Base-by-base conservation (phyloP, 1,284 basidiomycete species). In the Neolentinus lepideus region DNA sequence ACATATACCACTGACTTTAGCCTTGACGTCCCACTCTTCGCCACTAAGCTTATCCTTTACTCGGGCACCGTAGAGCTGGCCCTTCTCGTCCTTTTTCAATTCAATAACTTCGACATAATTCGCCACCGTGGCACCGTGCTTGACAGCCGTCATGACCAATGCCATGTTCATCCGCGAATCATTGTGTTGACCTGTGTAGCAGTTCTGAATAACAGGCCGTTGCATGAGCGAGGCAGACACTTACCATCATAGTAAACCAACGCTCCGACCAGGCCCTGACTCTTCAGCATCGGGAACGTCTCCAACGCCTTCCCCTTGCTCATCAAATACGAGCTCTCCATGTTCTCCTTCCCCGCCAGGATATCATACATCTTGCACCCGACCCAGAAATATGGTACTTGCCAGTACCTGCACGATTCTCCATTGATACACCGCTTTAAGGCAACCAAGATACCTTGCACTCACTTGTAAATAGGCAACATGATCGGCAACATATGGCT, bases 141-240 rank as follows among this genome's bases (percentile, higher is more conserved):
- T 92, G 46, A 98, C 92, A 8, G 96, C 96, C 3, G 91, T 98
- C 83, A 98, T 85, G 63, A 95, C 79, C 53, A 95, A 80, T 1
- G 95, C 93, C 55, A 98, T 85, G 73, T 98, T 98, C 96, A 99
- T 99, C 35, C 96, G 84, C 3, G 96, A 90, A 67, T 99, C 96
- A 66, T 98, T 99, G 75, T 99, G 96, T 75, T 98, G 96, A 53
- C 94, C 90, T 92, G 54, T 47, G 54, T 56, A 31, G 21, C 36
- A 24, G 26, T 29, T 45, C 24, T 22, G 35, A 19, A 43, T 26
- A 14, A 56, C 38, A 45, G 2, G 56, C 8, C 31, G 33, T 46
- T 26, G 31, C 16, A 36, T 16, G 24, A 45, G n/a, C 29, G 19
- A 29, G 9, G 54, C 59, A 19, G 33, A 27, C 14, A 63, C 76